Evolutionary conservation across 2,329 filamentous ascomycete genomes (phyloP).

Genomic region (Ceratocystis diversiconidia): DNA sequence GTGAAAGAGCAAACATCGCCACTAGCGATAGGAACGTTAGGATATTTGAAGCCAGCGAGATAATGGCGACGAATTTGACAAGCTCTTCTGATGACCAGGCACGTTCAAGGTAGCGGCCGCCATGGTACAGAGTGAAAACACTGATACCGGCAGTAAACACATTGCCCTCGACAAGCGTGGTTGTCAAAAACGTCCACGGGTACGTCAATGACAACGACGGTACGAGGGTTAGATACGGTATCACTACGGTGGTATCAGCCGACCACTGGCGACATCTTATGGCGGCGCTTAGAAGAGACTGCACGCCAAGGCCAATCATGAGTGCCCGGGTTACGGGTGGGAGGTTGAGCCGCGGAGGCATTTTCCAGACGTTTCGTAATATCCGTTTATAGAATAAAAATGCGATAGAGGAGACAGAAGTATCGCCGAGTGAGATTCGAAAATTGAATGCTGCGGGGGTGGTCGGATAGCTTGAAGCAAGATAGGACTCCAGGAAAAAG

Average conservation of each 20-base stretch:
- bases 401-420: slow-evolving; percentile 10
- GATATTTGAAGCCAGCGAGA: slow-evolving; percentile 66
- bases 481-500: no score
- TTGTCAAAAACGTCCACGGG: slow-evolving; percentile 82
- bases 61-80: slow-evolving; percentile 72
- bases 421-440: background rate
- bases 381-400: background rate
- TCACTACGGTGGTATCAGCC: slow-evolving; percentile 48
- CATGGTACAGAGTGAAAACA: slow-evolving; percentile 69
- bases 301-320: slow-evolving; percentile 57
- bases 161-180: slow-evolving; percentile 84
- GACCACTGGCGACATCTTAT: slow-evolving; percentile 60
- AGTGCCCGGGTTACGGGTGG: slow-evolving; percentile 78
- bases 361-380: slow-evolving; percentile 26
- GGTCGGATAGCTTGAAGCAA: background rate
- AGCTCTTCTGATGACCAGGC: slow-evolving; percentile 90
- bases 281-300: slow-evolving; percentile 70
- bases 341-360: slow-evolving; percentile 79
- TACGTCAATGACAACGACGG: slow-evolving; percentile 73
- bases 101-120: slow-evolving; percentile 85
- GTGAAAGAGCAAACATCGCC: slow-evolving; percentile 55
- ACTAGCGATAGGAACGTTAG: slow-evolving; percentile 60
- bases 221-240: slow-evolving; percentile 78
- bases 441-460: background rate
- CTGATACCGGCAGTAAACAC: slow-evolving; percentile 72